Evolutionary conservation across 1,284 basidiomycete genomes (phyloP), one percentile per base, ranked within the genome.

Genomic region (Hemileia vastatrix): DNA sequence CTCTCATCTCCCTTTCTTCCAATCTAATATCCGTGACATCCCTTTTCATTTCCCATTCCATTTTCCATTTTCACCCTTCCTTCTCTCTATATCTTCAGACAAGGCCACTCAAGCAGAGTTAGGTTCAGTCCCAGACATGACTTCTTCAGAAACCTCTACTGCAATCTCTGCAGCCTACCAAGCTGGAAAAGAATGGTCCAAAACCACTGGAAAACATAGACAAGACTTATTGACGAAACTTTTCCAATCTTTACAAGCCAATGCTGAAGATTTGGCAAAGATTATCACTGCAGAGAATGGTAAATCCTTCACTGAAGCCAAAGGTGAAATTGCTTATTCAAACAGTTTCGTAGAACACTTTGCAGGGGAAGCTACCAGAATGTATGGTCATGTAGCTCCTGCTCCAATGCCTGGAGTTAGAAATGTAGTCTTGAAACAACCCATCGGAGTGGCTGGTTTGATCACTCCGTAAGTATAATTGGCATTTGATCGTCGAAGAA

Each of bases 381-480:
- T 67, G n/a, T 72, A 73, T 53, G 79, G 79, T 83, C 89, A 94
- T 77, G 84, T 87, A 9, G 85, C 95, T 32, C 93, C 94, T 2
- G 86, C 86, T 6, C 78, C 87, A 0, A 76, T 87, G 44, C 80
- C 84, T 0, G 83, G 82, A 54, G 78, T 86, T 9, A 84, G 92
- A 56, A 94, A 94, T 73, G 77, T 95, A 18, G 86, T 90, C 13
- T 85, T 96, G 70, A 92, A 93, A 77, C 93, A 97, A 76, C 92
- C 93, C 5, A 79, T 95, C 65, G 93, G 92, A 36, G 78, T 80
- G 6, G 74, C 68, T 15, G 74, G 69, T 31, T 67, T 75, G n/a
- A 71, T 75, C 64, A 73, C 72, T 0, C 74, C 74, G 2, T 61
- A 32, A 53, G 51, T 23, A 21, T 18, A 73, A 71, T 73, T 74